Base-by-base conservation (phyloP, 1,284 basidiomycete species). In the Boletellus sp. region DNA sequence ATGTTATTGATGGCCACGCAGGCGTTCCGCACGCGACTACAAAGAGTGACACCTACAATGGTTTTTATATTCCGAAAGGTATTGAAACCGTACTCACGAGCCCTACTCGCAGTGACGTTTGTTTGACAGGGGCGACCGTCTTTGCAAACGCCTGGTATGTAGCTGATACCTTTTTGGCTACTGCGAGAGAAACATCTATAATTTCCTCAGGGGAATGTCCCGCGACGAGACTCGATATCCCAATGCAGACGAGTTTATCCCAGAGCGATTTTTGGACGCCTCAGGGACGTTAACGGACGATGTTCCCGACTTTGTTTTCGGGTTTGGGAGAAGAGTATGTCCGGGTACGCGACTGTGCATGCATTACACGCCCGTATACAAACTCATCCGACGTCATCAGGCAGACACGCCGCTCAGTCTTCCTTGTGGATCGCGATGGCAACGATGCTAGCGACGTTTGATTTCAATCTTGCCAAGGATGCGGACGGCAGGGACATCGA, bases 1-100 rank as follows among this genome's bases (percentile, higher is more conserved):
- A 8, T 8, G n/a, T 36, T 21, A 8, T 38, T 52, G 30, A 56
- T 19, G 16, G 4, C 5, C 11, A 32, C 30, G 26, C 8, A 67
- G 60, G 53, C 26, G 36, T 15, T 13, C 59, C 64, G 12, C 63
- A 65, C 11, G 53, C 50, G 16, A 46, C 57, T 5, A 30, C 47
- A 1, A 51, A n/a, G 0, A 57, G 54, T 19, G 61, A 65, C 40
- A 36, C 68, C n/a, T 65, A 67, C 47, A 53, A 60, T 1, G 63
- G 53, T 42, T 56, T 51, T 40, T 62, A 60, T 28, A 65, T 67
- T 40, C 66, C 66, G 0, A 65, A 64, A 52, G 66, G 66, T 60
- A 49, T 50, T 24, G 47, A 5, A 32, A n/a, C 26, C 4, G 1
- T 15, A 38, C 37, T 32, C 30, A 32, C 5, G 0, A 30, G 11